These are phyloP conservation scores for Arxiozyma bovina DNA, from an alignment of 1,139 yeast species.

Conservation along the genomic window DNA sequence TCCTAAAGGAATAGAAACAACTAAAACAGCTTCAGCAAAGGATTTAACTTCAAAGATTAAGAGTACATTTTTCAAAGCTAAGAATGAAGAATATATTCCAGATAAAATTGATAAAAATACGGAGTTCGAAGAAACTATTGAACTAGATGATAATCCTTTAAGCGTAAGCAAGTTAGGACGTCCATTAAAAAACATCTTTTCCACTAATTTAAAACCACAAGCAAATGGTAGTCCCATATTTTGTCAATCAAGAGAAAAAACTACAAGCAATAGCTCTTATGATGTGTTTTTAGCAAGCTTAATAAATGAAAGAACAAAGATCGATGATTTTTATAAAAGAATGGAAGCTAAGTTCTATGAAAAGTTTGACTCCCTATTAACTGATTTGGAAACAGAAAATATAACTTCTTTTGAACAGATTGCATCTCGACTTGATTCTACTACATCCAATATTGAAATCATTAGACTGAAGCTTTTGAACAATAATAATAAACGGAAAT, in stretches of 20 bases:
- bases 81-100: neutral
- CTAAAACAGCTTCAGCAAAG: neutral
- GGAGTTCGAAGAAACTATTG: conserved; percentile 26
- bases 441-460: neutral
- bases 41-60: conserved; percentile 13
- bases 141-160: conserved; percentile 15
- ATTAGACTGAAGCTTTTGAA: conserved; percentile 1
- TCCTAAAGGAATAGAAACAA: conserved; percentile 2
- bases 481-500: conserved; percentile 1
- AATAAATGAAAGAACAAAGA: conserved; percentile 46
- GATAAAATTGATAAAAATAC: conserved; percentile 8
- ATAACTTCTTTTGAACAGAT: conserved; percentile 5
- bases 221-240: conserved; percentile 21
- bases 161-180: neutral
- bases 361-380: conserved; percentile 43
- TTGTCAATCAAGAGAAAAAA: conserved; percentile 22
- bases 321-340: conserved; percentile 49
- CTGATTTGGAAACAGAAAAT: conserved; percentile 35
- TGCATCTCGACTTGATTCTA: neutral
- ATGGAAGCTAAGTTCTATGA: conserved; percentile 44
- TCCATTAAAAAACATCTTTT: neutral
- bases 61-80: conserved; percentile 24
- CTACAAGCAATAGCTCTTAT: conserved; percentile 24
- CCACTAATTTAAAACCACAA: conserved; percentile 9
- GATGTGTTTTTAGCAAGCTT: conserved; percentile 45